phyloP scores from a whole-genome alignment of 169 alveolate species.

The Plasmodium gonderi region DNA sequence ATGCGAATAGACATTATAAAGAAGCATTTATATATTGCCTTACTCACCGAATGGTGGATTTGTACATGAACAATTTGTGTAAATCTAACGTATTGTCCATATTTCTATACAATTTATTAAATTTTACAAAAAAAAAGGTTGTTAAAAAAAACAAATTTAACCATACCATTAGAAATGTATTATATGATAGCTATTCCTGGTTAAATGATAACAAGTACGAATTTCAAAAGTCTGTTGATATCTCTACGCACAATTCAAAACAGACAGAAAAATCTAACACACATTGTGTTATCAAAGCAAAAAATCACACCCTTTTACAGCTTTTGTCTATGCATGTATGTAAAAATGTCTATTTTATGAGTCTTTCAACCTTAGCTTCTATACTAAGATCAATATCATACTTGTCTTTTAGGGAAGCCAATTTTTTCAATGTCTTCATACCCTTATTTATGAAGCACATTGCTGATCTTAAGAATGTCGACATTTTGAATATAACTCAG shows the following conservation, averaged over 20 bases:
- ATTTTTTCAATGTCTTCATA: conserved; percentile 63
- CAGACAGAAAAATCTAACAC: conserved; percentile 2
- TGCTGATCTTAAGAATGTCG: conserved; percentile 26
- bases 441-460: conserved; percentile 69
- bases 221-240: not conserved
- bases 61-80: conserved; percentile 49
- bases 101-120: conserved; percentile 18
- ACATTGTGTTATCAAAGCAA: conserved; percentile 36
- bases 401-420: conserved; percentile 35
- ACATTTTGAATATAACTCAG: conserved; percentile 71
- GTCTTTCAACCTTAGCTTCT: conserved; percentile 45
- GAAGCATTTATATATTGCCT: conserved; percentile 52
- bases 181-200: conserved; percentile 62
- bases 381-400: conserved; percentile 58
- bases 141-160: conserved; percentile 63
- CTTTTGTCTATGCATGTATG: conserved; percentile 56
- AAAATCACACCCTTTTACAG: conserved; percentile 54
- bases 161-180: conserved; percentile 57
- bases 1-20: conserved; percentile 35
- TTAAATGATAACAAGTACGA: conserved; percentile 30
- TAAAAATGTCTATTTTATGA: conserved; percentile 74
- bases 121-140: conserved; percentile 37
- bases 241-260: not conserved
- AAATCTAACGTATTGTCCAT: conserved; percentile 9
- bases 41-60: conserved; percentile 55